Evolutionary conservation across 208 protist genomes (phyloP).

Genomic region (Leptomonas pyrrhocoris): DNA sequence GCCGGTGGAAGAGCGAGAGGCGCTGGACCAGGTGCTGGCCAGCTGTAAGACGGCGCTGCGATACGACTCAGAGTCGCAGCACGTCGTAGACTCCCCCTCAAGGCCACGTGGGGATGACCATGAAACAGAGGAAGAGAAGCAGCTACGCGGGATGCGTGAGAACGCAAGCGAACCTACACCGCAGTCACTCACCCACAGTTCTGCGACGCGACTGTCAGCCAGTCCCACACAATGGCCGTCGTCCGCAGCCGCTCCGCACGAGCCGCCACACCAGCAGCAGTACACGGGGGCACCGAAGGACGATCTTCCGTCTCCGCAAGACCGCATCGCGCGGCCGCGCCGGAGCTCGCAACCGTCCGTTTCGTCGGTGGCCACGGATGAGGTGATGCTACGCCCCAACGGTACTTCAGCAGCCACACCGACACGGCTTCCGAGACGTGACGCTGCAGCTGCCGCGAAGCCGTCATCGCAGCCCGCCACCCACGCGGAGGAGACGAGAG

Average conservation of each 20-base stretch:
- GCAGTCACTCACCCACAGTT: neutral
- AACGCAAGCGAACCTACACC: neutral
- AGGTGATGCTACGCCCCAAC: neutral
- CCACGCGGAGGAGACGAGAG: neutral
- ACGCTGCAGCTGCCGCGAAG: neutral
- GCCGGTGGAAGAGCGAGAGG: conserved; percentile 9
- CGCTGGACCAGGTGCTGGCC: conserved; percentile 10
- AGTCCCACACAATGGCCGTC: neutral
- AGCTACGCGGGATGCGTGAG: neutral
- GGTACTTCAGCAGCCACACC: neutral
- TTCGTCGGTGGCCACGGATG: neutral
- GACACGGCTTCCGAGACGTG: neutral
- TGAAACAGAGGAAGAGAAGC: neutral
- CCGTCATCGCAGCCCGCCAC: neutral
- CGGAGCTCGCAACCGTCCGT: conserved; percentile 9
- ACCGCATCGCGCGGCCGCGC: conserved; percentile 3
- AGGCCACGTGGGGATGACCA: neutral
- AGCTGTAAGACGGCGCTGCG: conserved; percentile 22
- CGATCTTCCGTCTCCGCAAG: conserved; percentile 8
- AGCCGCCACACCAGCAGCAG: neutral
- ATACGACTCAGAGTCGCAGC: neutral
- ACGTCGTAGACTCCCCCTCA: conserved; percentile 3
- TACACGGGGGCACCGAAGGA: neutral
- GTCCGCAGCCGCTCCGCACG: neutral
- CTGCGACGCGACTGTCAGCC: neutral